Evolutionary conservation across 352 stramenopile genomes (phyloP).

Genomic region (Phytophthora colocasiae): DNA sequence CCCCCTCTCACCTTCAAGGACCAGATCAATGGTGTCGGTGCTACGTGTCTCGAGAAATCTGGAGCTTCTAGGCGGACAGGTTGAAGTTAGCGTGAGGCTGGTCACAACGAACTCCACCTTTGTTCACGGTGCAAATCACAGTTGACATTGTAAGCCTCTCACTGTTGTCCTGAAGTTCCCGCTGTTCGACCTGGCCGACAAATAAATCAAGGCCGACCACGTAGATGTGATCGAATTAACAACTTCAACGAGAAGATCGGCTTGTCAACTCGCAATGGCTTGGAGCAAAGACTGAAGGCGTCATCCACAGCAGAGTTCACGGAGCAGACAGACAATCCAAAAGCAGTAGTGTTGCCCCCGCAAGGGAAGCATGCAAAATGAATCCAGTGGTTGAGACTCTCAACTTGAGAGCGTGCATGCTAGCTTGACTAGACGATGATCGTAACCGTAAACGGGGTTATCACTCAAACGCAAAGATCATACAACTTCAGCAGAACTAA

Average conservation of each 20-base stretch:
- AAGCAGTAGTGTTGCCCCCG: slow-evolving; percentile 18
- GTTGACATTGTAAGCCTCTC: slow-evolving; percentile 3
- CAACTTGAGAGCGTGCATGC: too few relatives aligned
- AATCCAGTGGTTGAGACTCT: slow-evolving; percentile 14
- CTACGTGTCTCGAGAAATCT: slow-evolving; percentile 2
- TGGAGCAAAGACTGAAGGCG: slow-evolving; percentile 1
- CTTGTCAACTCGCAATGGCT: slow-evolving; percentile 9
- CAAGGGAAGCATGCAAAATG: slow-evolving; percentile 6
- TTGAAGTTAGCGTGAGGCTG: slow-evolving; percentile 18
- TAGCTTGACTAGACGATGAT: too few relatives aligned
- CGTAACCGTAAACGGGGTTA: too few relatives aligned
- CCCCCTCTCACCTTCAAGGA: slow-evolving; percentile 10
- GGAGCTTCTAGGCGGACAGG: background rate
- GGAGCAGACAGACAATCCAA: slow-evolving; percentile 1
- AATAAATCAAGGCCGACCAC: slow-evolving; percentile 29
- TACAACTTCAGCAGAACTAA: background rate
- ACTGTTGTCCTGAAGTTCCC: slow-evolving; percentile 2
- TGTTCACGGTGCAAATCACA: slow-evolving; percentile 28
- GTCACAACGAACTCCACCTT: slow-evolving; percentile 1
- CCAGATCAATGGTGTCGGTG: background rate
- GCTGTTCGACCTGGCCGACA: slow-evolving; percentile 16
- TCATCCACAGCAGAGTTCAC: slow-evolving; percentile 12
- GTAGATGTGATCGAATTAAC: slow-evolving; percentile 13
- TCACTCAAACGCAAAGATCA: too few relatives aligned
- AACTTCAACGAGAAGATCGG: slow-evolving; percentile 20